Conservation (phyloP, 345 rosid species). For the Lepidium aucheri region DNA sequence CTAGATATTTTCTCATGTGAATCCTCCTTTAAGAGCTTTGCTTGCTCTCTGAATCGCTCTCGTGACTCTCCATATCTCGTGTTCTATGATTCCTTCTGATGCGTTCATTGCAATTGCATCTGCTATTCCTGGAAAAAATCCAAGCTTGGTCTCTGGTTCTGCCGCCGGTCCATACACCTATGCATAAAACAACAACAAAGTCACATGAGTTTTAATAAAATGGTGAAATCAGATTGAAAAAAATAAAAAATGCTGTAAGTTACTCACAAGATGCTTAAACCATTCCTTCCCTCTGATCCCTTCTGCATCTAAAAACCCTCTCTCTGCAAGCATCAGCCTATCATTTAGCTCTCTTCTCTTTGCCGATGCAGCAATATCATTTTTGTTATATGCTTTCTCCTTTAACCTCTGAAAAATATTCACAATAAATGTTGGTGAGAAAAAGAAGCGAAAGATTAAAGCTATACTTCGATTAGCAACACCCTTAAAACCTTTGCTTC, state of each 20-base stretch:
- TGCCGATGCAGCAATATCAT: conserved; percentile 23
- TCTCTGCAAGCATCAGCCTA: conserved; percentile 77
- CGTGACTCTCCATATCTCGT: conserved; percentile 84
- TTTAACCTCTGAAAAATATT: conserved; percentile 41
- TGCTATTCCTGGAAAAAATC: conserved; percentile 72
- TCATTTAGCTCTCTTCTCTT: conserved; percentile 65
- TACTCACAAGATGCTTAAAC: conserved; percentile 94
- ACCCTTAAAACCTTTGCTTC: conserved; percentile 49
- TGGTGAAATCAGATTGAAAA: not conserved
- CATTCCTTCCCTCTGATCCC: conserved; percentile 72
- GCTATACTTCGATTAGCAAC: not conserved
- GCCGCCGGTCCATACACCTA: conserved; percentile 74
- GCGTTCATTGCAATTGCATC: conserved; percentile 46
- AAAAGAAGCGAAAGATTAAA: not conserved
- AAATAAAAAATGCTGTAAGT: not conserved
- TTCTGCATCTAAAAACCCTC: conserved; percentile 78
- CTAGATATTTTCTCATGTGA: conserved; percentile 25
- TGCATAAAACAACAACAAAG: not conserved
- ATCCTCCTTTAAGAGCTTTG: conserved; percentile 55
- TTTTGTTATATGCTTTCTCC: conserved; percentile 20
- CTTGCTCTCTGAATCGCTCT: conserved; percentile 87
- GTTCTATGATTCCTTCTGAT: conserved; percentile 38
- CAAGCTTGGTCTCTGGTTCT: conserved; percentile 48
- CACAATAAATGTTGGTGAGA: not conserved
- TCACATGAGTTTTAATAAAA: not conserved